Percentiles rank a stretch among this genome's conserved stretches.
Conservation (phyloP, 306 rosid species). For the Ormosia semicastrata region DNA sequence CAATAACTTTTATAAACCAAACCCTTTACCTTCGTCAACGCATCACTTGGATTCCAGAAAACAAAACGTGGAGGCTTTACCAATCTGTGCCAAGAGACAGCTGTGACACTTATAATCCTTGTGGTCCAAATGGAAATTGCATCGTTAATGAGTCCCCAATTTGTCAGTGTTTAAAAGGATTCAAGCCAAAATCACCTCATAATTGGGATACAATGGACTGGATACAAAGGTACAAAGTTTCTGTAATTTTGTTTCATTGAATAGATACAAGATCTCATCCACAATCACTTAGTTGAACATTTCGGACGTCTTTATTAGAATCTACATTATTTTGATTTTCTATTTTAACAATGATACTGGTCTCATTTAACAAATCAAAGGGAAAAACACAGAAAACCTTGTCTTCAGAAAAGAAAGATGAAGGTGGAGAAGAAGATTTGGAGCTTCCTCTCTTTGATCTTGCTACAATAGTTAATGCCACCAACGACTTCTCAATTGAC, state of each 20-base stretch:
- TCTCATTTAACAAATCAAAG: not conserved
- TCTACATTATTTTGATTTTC: too few species aligned
- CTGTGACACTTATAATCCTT: slow-evolving; percentile 24
- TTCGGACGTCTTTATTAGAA: too few species aligned
- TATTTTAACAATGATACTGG: too few species aligned
- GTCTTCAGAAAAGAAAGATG: not conserved
- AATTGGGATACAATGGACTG: slow-evolving; percentile 15
- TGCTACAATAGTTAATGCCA: slow-evolving; percentile 37
- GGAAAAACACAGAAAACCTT: not conserved
- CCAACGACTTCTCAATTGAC: slow-evolving; percentile 36
- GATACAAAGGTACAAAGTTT: not conserved
- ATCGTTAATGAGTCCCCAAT: not conserved
- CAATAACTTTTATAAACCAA: slow-evolving; percentile 23
- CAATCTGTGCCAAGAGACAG: not conserved
- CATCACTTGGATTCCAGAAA: not conserved
- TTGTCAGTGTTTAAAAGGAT: slow-evolving; percentile 33
- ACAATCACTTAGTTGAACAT: too few species aligned
- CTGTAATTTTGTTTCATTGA: too few species aligned
- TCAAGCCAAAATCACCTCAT: not conserved
- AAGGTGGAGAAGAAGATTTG: slow-evolving; percentile 17
- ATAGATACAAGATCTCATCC: too few species aligned
- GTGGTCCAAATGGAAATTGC: slow-evolving; percentile 28
- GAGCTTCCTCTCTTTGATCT: slow-evolving; percentile 51
- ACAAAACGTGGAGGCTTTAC: slow-evolving; percentile 2
- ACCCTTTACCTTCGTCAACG: not conserved